Evolutionary conservation across 1,284 basidiomycete genomes (phyloP), one percentile per base, ranked within the genome.

Genomic region (Ceratobasidium sp.): DNA sequence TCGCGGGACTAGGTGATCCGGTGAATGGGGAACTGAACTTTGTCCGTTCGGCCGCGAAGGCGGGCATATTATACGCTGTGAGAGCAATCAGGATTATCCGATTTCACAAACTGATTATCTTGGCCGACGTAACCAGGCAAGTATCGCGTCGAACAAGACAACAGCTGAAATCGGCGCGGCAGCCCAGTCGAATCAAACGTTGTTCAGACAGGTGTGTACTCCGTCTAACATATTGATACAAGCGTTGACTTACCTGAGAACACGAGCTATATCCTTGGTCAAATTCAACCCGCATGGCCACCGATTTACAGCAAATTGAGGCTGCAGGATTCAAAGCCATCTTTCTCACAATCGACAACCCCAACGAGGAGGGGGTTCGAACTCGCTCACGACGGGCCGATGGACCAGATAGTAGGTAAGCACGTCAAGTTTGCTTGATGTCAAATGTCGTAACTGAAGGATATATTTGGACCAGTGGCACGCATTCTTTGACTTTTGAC

Each of bases 351-450:
- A 33, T 67, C 4, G 82, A 82, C 60, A 82, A 81, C 66, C 81
- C 81, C 50, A 80, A 79, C 14, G 78, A 80, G 53, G 79, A 79
- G 51, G 81, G 81, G 19, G 77, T 81, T 57, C 76, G 80, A 62
- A 80, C 78, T 1, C 79, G 80, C 17, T 77, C 79, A 36, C 75
- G 79, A 60, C 74, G 81, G 53, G 75, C 77, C 2, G 62, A 76
- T 41, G 65, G 48, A 2, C 65, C 65, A n/a, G 65, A 67, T n/a
- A 67, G 65, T 33, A 67, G 65, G 65, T 67, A 31, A 41, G 65
- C 6, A 7, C 11, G 8, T 33, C 8, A n/a, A n/a, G n/a, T 19
- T 22, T 22, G 2, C 11, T 15, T 57, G 19, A 4, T 57, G 27
- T 53, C n/a, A 7, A 22, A n/a, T n/a, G n/a, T n/a, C n/a, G n/a